Conservation (phyloP, 2,329 filamentous ascomycete species). For the Monilinia fructicola region DNA sequence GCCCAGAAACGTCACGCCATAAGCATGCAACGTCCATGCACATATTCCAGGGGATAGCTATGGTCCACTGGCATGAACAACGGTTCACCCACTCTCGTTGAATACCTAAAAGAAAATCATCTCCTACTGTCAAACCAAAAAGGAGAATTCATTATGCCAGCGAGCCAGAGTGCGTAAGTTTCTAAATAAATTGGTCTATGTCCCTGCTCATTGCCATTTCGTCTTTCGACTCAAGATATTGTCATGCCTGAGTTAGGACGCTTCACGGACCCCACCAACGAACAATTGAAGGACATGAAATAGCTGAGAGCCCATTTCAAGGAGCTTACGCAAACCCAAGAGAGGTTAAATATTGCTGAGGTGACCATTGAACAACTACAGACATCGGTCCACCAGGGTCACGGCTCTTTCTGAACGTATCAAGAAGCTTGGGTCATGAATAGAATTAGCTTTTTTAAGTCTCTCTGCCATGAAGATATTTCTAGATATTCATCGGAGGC, state of each 20-base stretch:
- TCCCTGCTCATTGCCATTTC: not conserved
- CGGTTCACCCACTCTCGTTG: not conserved
- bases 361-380: not conserved
- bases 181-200: not conserved
- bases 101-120: not conserved
- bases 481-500: rapidly evolving
- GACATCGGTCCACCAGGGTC: too few relatives aligned
- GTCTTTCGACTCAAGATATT: not conserved
- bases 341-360: not conserved
- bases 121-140: not conserved
- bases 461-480: not conserved
- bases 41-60: not conserved
- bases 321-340: not conserved
- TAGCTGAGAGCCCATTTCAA: not conserved
- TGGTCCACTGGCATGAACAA: not conserved
- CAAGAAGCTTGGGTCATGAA: not conserved
- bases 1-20: not conserved
- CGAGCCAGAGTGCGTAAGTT: not conserved
- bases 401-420: not conserved
- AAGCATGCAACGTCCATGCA: too few relatives aligned
- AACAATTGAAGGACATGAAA: not conserved
- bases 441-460: not conserved
- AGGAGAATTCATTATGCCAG: too few relatives aligned
- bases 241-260: not conserved
- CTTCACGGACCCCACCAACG: not conserved